Percentiles rank a stretch among this genome's conserved stretches.
These are phyloP conservation scores for Mortierella sp. DNA, from an alignment of 371 early-diverging fungal genomes.

Conservation along the genomic window DNA sequence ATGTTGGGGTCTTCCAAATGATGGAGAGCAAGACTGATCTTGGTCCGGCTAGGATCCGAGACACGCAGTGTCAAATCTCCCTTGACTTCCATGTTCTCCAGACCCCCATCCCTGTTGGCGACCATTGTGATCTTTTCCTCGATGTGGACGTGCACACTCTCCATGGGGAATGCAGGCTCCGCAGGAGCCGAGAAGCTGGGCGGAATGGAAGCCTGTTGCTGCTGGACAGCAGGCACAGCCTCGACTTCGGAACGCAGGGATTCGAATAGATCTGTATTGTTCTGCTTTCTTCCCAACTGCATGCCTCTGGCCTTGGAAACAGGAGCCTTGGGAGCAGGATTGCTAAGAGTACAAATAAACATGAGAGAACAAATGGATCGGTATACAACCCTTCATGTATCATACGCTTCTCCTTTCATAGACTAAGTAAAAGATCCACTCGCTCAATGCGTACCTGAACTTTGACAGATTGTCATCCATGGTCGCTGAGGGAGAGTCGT, in stretches of 20 bases:
- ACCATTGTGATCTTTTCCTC: conserved; percentile 88
- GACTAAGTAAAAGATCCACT: background rate
- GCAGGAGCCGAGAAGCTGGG: conserved; percentile 33
- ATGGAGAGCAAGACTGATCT: conserved; percentile 67
- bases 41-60: conserved; percentile 69
- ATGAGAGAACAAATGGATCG: background rate
- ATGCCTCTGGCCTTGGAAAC: conserved; percentile 85
- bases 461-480: conserved; percentile 30
- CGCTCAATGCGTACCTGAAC: conserved; percentile 23
- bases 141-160: conserved; percentile 85
- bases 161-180: conserved; percentile 32
- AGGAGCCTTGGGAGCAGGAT: conserved; percentile 55
- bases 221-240: conserved; percentile 53
- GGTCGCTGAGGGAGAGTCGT: conserved; percentile 55
- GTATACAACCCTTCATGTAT: background rate
- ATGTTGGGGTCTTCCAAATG: conserved; percentile 69
- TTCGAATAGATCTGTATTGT: conserved; percentile 81
- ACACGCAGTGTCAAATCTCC: conserved; percentile 89
- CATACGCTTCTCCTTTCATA: background rate
- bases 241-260: conserved; percentile 86
- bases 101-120: conserved; percentile 92
- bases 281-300: conserved; percentile 92
- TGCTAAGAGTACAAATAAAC: conserved; percentile 12
- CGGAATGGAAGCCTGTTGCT: conserved; percentile 28
- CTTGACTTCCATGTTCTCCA: conserved; percentile 92